These are phyloP conservation scores for Pichia sp. DNA, from an alignment of 1,139 yeast genomes.

Conservation along the genomic window DNA sequence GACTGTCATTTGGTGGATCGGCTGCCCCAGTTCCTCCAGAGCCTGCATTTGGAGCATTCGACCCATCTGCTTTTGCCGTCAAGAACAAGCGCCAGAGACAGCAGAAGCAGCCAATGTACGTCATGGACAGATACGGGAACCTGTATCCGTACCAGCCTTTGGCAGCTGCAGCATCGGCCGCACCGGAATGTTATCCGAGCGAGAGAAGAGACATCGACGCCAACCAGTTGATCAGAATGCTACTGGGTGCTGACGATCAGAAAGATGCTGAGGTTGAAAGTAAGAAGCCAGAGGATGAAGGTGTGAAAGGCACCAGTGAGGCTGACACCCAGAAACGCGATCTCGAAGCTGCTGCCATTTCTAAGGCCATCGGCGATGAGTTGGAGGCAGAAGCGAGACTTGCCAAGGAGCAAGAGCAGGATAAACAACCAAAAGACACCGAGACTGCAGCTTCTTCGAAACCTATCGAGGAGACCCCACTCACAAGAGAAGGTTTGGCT, in stretches of 20 bases:
- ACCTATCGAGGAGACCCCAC: conserved; percentile 8
- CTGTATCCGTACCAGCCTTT: conserved; percentile 12
- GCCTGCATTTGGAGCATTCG: neutral
- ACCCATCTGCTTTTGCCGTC: neutral
- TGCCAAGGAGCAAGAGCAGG: neutral
- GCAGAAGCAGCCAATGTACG: conserved; percentile 13
- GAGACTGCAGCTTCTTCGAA: neutral
- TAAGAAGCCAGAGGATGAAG: neutral
- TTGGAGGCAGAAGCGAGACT: neutral
- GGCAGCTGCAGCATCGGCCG: neutral
- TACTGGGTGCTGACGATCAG: conserved; percentile 12
- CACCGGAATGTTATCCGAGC: neutral
- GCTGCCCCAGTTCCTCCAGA: neutral
- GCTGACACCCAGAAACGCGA: neutral
- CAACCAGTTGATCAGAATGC: conserved; percentile 12
- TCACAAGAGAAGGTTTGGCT: conserved; percentile 17
- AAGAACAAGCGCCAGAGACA: conserved; percentile 11
- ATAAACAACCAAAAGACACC: neutral
- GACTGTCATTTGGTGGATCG: neutral
- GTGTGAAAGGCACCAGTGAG: neutral
- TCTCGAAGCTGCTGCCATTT: neutral
- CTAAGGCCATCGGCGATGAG: conserved; percentile 3
- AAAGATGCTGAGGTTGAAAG: neutral
- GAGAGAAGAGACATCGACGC: conserved; percentile 15
- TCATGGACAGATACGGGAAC: conserved; percentile 17